Evolutionary conservation across 1,284 basidiomycete species (phyloP), one percentile per base, ranked within the genome.

Genomic region (Apiotrichum akiyoshidainum): DNA sequence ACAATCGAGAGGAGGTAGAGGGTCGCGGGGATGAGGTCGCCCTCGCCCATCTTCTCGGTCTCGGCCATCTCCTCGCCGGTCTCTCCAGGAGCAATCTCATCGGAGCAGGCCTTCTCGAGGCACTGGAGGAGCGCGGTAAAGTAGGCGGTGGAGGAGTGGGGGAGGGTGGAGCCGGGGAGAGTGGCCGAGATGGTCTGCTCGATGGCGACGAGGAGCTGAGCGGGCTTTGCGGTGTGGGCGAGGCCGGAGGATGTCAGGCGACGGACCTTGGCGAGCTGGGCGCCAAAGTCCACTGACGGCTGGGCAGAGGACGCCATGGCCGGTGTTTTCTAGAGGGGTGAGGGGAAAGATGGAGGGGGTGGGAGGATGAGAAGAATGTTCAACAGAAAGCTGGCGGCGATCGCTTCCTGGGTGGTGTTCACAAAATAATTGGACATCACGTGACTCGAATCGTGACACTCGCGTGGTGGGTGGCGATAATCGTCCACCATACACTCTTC

Each of bases 171-270:
- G n/a, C 58, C 52, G 11, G 68, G 61, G 21, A 78, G 71, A 1
- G 72, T 65, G 8, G 72, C 59, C 12, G 68, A 60, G 67, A 99
- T 84, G 13, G 93, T 95, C 2, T 86, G 83, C 77, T 99, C 96
- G 68, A 99, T 83, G 17, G 94, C 96, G 57, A 83, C 80, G 46
- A 99, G 84, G 21, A 99, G 85, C 55, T 86, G 87, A 16, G 96
- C 96, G 3, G 93, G 92, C 53, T 89, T 85, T 72, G 91, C 90
- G 79, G 98, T 93, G 72, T 96, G 91, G 1, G 87, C 76, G 21
- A 95, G 82, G 33, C 85, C 83, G 0, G 93, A 95, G 26, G 85
- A 84, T 2, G 86, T 87, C 69, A 97, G 92, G 16, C 88, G 87
- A 57, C 95, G 83, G 66, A 99, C 92, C 80, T 97, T 98, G 61